Conservation (phyloP, 306 rosid species). For the Medicago lupulina region DNA sequence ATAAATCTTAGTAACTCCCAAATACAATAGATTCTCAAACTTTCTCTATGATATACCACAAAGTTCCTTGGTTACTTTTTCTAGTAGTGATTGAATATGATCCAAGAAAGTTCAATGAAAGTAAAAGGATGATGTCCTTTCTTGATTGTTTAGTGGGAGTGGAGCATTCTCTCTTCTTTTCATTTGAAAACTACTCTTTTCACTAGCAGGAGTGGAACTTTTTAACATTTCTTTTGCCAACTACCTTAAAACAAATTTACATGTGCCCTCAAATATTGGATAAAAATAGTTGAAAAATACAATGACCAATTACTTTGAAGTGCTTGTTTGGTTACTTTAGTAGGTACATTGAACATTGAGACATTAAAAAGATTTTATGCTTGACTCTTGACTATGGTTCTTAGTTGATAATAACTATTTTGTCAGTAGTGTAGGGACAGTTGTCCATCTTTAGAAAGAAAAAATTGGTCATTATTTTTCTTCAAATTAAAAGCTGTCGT, state of each 20-base stretch:
- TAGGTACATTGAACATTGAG: constrained; percentile 10
- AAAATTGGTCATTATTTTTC: no score
- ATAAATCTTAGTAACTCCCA: background rate
- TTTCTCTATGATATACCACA: background rate
- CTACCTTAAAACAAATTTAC: background rate
- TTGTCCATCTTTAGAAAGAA: background rate
- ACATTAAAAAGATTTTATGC: background rate
- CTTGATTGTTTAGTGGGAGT: constrained; percentile 29
- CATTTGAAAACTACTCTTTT: background rate
- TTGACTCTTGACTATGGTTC: constrained; percentile 1
- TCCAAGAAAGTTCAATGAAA: constrained; percentile 16
- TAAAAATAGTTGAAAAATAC: background rate
- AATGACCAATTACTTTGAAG: background rate
- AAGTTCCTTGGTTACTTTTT: constrained; percentile 7
- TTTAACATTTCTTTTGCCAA: background rate
- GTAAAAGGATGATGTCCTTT: background rate
- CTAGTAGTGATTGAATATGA: background rate
- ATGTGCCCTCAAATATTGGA: constrained; percentile 5
- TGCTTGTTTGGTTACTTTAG: constrained; percentile 1
- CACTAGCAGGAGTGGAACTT: background rate
- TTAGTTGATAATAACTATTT: background rate
- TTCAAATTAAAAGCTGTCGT: no score
- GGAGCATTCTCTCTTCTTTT: constrained; percentile 16
- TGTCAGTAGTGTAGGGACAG: background rate
- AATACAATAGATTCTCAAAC: background rate